These are phyloP conservation scores for Tricholoma bakamatsutake DNA, from an alignment of 768 basidiomycete species.

Conservation along the genomic window DNA sequence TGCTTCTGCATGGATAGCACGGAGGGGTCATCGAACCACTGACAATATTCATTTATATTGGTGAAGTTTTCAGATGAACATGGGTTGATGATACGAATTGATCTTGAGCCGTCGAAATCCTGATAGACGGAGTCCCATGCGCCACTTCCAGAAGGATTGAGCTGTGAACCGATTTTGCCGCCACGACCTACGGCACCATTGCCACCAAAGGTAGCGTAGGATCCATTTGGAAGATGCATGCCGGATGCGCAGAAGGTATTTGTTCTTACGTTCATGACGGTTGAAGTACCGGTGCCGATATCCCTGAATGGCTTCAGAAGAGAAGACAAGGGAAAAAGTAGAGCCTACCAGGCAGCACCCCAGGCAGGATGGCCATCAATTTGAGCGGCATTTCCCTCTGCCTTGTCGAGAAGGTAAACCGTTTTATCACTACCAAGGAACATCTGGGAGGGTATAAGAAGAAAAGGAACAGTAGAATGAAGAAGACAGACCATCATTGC, in stretches of 20 bases:
- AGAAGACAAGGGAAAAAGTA: neutral
- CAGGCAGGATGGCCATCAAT: slow-evolving; percentile 66
- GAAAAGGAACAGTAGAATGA: neutral
- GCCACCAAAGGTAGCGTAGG: slow-evolving; percentile 70
- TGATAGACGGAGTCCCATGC: slow-evolving; percentile 62
- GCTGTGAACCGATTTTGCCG: slow-evolving; percentile 50
- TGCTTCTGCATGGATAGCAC: slow-evolving; percentile 58
- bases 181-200: slow-evolving; percentile 69
- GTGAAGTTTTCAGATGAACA: slow-evolving; percentile 48
- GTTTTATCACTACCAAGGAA: slow-evolving; percentile 75
- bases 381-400: slow-evolving; percentile 64
- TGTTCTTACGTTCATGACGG: slow-evolving; percentile 64
- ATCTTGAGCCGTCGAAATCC: slow-evolving; percentile 74
- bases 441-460: slow-evolving; percentile 38
- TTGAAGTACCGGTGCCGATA: slow-evolving; percentile 48
- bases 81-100: slow-evolving; percentile 79
- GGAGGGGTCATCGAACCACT: slow-evolving; percentile 67
- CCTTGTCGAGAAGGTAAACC: slow-evolving; percentile 92
- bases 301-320: slow-evolving; percentile 37
- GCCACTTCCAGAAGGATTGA: slow-evolving; percentile 39
- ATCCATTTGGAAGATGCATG: slow-evolving; percentile 77
- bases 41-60: slow-evolving; percentile 47
- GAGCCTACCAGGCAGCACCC: slow-evolving; percentile 34
- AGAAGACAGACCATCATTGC: slow-evolving; percentile 42
- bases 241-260: slow-evolving; percentile 83